phyloP scores from a whole-genome alignment of 2,329 filamentous ascomycete genomes.

The Aspergillus sp. region DNA sequence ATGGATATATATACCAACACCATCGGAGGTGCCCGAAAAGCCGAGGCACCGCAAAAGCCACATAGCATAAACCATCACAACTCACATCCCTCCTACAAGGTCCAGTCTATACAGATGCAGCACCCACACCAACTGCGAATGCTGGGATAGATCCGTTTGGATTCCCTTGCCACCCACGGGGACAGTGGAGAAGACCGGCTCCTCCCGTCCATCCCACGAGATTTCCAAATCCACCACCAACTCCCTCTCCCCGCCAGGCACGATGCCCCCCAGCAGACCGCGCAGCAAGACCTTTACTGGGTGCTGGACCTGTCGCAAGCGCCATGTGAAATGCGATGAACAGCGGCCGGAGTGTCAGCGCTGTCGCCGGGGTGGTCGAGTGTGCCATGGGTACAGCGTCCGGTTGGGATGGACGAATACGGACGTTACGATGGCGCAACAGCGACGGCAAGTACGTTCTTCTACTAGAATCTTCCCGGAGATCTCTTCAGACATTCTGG shows the following conservation, averaged over 20 bases:
- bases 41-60: no score
- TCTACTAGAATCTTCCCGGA: background rate
- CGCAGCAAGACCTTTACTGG: slow-evolving; percentile 11
- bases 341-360: slow-evolving; percentile 18
- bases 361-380: slow-evolving; percentile 19
- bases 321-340: slow-evolving; percentile 16
- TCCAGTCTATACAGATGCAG: no score
- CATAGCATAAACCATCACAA: no score
- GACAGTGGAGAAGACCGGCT: no score
- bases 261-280: background rate
- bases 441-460: background rate
- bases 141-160: no score
- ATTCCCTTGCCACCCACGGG: no score
- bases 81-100: no score
- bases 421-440: background rate
- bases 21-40: no score
- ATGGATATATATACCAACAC: no score
- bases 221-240: background rate
- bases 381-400: slow-evolving; percentile 21
- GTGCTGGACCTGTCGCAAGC: slow-evolving; percentile 14
- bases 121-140: no score
- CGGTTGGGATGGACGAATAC: slow-evolving; percentile 18
- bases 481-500: background rate
- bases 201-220: no score
- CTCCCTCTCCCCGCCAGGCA: background rate